A percentile compares a stretch with the other conserved stretches of the same genome.
These are phyloP conservation scores for Mycena olivaceomarginata DNA, from an alignment of 768 basidiomycete species.

Conservation along the genomic window DNA sequence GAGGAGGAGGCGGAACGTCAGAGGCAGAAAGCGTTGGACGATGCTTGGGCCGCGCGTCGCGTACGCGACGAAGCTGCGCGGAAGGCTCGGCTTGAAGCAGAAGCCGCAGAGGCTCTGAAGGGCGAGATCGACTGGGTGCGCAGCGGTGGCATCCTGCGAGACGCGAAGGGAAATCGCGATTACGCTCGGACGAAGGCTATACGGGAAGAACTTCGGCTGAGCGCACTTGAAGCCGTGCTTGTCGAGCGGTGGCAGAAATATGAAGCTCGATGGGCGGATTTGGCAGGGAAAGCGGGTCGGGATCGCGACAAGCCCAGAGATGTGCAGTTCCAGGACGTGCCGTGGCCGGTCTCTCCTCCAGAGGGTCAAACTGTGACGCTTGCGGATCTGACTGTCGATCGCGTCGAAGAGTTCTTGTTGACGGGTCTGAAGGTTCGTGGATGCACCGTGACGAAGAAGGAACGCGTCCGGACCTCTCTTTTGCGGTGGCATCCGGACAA, in stretches of 20 bases:
- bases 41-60: slow-evolving; percentile 40
- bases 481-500: slow-evolving; percentile 85
- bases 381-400: slow-evolving; percentile 58
- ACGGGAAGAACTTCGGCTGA: slow-evolving; percentile 65
- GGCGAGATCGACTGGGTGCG: slow-evolving; percentile 79
- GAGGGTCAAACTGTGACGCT: slow-evolving; percentile 45
- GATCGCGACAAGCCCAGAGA: slow-evolving; percentile 38
- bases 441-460: slow-evolving; percentile 65
- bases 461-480: slow-evolving; percentile 75
- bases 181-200: slow-evolving; percentile 68
- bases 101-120: slow-evolving; percentile 63
- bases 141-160: slow-evolving; percentile 73
- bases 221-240: slow-evolving; percentile 63
- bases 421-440: slow-evolving; percentile 64
- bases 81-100: slow-evolving; percentile 51
- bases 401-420: slow-evolving; percentile 71
- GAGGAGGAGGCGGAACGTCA: slow-evolving; percentile 36
- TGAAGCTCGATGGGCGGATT: slow-evolving; percentile 69
- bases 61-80: slow-evolving; percentile 36
- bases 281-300: slow-evolving; percentile 52
- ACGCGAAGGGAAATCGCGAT: slow-evolving; percentile 69
- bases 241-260: slow-evolving; percentile 71
- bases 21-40: slow-evolving; percentile 35
- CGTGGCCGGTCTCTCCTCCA: slow-evolving; percentile 72
- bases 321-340: slow-evolving; percentile 71